Conservation (phyloP, 129 eudicot genomes). For the Kitagawia praeruptora region DNA sequence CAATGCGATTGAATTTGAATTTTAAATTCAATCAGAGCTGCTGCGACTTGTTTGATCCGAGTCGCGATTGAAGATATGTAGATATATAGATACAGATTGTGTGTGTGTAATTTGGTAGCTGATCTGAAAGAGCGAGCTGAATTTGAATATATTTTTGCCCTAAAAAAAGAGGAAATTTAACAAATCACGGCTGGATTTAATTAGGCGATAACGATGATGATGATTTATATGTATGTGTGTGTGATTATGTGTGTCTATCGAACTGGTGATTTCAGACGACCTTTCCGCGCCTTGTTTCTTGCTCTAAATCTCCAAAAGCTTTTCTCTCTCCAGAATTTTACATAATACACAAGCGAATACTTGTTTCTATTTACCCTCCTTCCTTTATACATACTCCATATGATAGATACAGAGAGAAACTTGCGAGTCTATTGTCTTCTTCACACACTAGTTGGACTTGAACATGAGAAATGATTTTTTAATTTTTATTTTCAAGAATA, state of each 20-base stretch:
- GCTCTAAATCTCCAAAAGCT: conserved; percentile 27
- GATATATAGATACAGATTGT: no score
- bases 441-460: no score
- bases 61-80: no score
- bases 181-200: conserved; percentile 7
- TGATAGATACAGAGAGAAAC: no score
- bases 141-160: conserved; percentile 19
- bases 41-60: no score
- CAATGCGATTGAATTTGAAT: no score
- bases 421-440: no score
- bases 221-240: not conserved
- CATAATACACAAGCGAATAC: not conserved
- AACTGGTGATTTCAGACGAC: conserved; percentile 39
- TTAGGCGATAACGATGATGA: conserved; percentile 2
- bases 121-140: conserved; percentile 16
- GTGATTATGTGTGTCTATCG: not conserved
- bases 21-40: no score
- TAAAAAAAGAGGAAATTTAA: conserved; percentile 17
- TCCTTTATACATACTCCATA: no score
- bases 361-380: not conserved
- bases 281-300: conserved; percentile 88
- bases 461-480: no score
- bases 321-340: conserved; percentile 14
- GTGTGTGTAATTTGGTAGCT: conserved; percentile 1
- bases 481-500: no score